A percentile compares a stretch with the other conserved stretches of the same genome.
phyloP scores from a whole-genome alignment of 2,329 filamentous ascomycete genomes.

The Aspergillus proliferans region DNA sequence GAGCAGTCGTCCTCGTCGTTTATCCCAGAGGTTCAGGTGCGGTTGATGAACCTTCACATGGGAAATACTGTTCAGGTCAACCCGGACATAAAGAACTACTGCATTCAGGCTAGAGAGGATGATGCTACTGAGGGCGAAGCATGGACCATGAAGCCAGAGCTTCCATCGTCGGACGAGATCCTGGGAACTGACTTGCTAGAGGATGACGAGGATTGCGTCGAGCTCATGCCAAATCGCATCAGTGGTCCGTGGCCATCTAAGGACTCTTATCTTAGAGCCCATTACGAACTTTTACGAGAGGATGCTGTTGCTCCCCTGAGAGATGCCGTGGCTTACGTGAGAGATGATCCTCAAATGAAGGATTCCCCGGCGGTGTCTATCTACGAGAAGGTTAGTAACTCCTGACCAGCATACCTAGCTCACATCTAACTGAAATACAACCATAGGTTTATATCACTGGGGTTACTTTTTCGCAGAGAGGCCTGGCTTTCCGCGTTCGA shows the following conservation, averaged over 20 bases:
- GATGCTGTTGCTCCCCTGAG: conserved; percentile 66
- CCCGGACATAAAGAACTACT: conserved; percentile 25
- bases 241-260: conserved; percentile 54
- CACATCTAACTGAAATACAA: not conserved
- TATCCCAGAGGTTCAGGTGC: not conserved
- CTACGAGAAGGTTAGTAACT: conserved; percentile 58
- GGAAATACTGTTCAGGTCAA: conserved; percentile 13
- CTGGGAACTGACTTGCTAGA: conserved; percentile 16
- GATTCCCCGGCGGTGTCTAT: conserved; percentile 57
- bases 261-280: conserved; percentile 61
- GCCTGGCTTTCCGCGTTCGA: conserved; percentile 60
- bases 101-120: conserved; percentile 13
- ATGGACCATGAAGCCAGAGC: conserved; percentile 35
- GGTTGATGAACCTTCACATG: not conserved
- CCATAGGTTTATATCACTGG: conserved; percentile 60
- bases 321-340: conserved; percentile 56
- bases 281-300: conserved; percentile 70
- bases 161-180: conserved; percentile 37
- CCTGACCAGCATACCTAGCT: not conserved
- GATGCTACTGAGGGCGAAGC: conserved; percentile 4
- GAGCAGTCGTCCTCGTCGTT: not conserved
- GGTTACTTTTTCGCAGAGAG: conserved; percentile 56
- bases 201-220: conserved; percentile 21
- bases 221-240: conserved; percentile 50
- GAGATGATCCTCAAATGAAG: conserved; percentile 45